Evolutionary conservation across 257 asterid species (phyloP), one percentile per base, ranked within the genome.

Genomic region (Avicennia marina): DNA sequence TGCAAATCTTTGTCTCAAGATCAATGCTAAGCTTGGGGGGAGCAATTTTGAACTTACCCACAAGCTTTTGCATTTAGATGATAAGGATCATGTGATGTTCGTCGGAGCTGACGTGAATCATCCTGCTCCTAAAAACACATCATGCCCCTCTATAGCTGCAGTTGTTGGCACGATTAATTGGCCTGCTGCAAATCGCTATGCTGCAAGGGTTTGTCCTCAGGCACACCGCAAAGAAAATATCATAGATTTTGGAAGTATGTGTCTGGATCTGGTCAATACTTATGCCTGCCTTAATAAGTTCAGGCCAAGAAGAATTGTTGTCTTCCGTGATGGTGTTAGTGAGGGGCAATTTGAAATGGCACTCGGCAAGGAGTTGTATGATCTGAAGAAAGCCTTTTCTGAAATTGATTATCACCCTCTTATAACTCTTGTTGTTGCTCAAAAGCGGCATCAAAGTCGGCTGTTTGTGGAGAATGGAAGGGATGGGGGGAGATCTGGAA

Each of bases 21-120:
- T 85, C 15, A 88, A 88, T 53, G 94, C 85, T 2, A 88, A 88
- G 45, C 68, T 82, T 9, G 96, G 96, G 1, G 96, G 96, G 10
- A 75, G 73, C 64, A 89, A 85, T 44, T 74, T 77, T 11, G 94
- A 82, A 47, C 76, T 85, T 0, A 26, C 1, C 22, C 80, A 65
- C 15, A 54, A 64, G 56, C 75, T 81, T 36, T 78, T 83, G 10
- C 72, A 61, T 53, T 84, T 78, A n/a, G 19, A n/a, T 2, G 19
- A 21, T 4, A 61, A 20, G 25, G 95, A 82, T 13, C 76, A 64
- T 50, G 89, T 89, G 27, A 89, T 89, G 87, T 85, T 89, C n/a
- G 79, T 89, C 24, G 97, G 95, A 38, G 95, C 95, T 2, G 95
- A 89, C 69, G 96, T 89, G 33, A 89, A 85, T 55, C 95, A 89